phyloP scores from a whole-genome alignment of 2,329 filamentous ascomycete genomes.

The Dichotomopilus funicola region DNA sequence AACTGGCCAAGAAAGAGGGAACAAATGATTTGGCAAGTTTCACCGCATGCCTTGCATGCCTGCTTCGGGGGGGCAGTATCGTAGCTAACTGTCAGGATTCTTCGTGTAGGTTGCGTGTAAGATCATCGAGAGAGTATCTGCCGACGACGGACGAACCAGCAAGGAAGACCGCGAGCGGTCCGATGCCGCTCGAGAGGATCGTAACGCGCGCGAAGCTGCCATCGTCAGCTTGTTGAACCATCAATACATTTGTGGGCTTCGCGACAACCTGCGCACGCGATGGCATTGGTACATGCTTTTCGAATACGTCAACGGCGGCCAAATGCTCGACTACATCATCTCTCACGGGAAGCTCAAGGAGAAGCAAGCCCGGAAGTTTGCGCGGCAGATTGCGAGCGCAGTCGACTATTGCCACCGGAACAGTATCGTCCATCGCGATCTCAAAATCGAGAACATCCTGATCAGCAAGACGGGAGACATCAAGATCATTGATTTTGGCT shows the following conservation, averaged over 20 bases:
- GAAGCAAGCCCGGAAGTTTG: constrained; percentile 96
- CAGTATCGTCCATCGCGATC: constrained; percentile 92
- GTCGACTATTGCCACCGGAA: constrained; percentile 97
- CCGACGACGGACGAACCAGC: constrained; percentile 71
- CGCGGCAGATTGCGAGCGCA: constrained; percentile 91
- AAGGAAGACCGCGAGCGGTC: constrained; percentile 75
- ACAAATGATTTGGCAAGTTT: constrained; percentile 75
- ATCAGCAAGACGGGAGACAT: constrained; percentile 99
- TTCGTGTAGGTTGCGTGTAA: constrained; percentile 77
- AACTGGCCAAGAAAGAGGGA: constrained; percentile 84
- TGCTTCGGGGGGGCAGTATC: constrained; percentile 14
- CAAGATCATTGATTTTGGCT: constrained; percentile 97
- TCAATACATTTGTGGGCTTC: constrained; percentile 91
- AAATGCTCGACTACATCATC: constrained; percentile 99
- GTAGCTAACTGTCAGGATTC: constrained; percentile 5
- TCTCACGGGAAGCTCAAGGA: constrained; percentile 96
- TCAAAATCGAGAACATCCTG: constrained; percentile 98
- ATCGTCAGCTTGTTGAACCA: constrained; percentile 93
- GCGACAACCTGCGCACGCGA: constrained; percentile 89
- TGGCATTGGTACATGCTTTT: constrained; percentile 99
- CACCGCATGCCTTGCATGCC: constrained; percentile 4
- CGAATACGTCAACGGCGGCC: constrained; percentile 96
- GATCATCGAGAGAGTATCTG: constrained; percentile 86
- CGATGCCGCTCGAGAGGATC: constrained; percentile 92
- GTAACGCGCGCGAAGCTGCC: constrained; percentile 89